Evolutionary conservation across 2,329 filamentous ascomycete species (phyloP).

Genomic region (Fulvia fulva): DNA sequence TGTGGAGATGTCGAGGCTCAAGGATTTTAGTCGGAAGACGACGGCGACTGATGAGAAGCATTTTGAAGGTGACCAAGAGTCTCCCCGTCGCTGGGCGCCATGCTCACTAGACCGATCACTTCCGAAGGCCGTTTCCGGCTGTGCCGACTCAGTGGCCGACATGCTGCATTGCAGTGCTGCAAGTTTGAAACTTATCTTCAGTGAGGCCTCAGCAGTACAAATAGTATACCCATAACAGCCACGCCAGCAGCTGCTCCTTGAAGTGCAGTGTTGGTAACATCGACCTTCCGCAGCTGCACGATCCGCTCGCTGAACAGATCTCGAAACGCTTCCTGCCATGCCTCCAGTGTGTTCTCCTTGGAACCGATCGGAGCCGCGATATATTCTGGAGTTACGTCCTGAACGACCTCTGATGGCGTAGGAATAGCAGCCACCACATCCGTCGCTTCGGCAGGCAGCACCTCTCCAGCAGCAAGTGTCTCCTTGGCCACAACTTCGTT

Average conservation of each 20-base stretch:
- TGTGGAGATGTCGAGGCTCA: background rate
- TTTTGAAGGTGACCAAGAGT: too few species aligned
- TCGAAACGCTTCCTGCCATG: constrained; percentile 21
- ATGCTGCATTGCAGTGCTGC: background rate
- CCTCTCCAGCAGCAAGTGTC: constrained; percentile 19
- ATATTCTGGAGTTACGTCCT: background rate
- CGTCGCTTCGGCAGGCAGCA: constrained; percentile 24
- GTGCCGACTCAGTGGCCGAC: background rate
- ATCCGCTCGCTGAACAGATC: constrained; percentile 42
- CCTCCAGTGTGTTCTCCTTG: constrained; percentile 8
- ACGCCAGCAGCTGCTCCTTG: constrained; percentile 43
- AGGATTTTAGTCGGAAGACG: background rate
- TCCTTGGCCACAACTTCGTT: constrained; percentile 8
- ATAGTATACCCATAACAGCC: constrained; percentile 33
- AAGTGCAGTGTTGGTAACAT: constrained; percentile 44
- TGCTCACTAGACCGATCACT: background rate
- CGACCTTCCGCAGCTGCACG: constrained; percentile 44
- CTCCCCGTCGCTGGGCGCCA: background rate
- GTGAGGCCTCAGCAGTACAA: constrained; percentile 31
- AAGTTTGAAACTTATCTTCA: constrained; percentile 18
- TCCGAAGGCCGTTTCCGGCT: background rate
- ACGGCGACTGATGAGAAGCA: too few species aligned
- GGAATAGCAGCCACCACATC: constrained; percentile 15
- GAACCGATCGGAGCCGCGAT: background rate
- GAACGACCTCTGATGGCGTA: background rate